Conservation (phyloP, 768 basidiomycete species). For the Mycena leptocephala region DNA sequence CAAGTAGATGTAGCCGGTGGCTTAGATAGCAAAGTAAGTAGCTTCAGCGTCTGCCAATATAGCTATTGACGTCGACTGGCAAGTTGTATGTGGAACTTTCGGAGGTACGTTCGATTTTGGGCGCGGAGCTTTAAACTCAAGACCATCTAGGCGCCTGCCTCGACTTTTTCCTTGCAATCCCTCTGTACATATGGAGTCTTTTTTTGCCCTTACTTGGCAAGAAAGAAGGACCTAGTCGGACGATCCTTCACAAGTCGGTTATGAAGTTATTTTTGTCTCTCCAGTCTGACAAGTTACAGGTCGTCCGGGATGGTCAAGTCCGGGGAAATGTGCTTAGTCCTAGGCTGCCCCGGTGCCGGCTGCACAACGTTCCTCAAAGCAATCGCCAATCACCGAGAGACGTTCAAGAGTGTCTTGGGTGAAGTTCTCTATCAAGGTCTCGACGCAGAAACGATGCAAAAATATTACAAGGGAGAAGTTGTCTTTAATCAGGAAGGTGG, state of each 20-base stretch:
- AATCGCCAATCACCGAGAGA: constrained; percentile 83
- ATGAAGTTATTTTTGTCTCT: background rate
- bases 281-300: constrained; percentile 45
- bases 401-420: constrained; percentile 76
- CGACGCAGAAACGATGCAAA: constrained; percentile 80
- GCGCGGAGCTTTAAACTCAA: too few species aligned
- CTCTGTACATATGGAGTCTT: constrained; percentile 64
- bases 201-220: constrained; percentile 58
- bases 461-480: constrained; percentile 85
- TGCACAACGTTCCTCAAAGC: constrained; percentile 91
- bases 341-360: constrained; percentile 88
- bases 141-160: constrained; percentile 59
- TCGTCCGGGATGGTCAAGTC: constrained; percentile 81
- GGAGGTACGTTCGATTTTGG: too few species aligned
- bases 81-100: constrained; percentile 76
- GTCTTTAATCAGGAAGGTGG: constrained; percentile 85
- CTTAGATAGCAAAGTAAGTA: constrained; percentile 67
- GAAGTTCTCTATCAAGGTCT: constrained; percentile 91
- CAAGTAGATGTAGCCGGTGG: constrained; percentile 75
- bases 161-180: constrained; percentile 67
- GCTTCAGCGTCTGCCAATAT: background rate
- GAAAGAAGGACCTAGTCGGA: constrained; percentile 57
- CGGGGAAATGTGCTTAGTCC: constrained; percentile 90
- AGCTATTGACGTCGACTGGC: background rate
- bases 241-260: constrained; percentile 73